A percentile compares a stretch with the other conserved stretches of the same genome.
Conservation (phyloP, 106 monocot genomes). For the Iris macrosiphon region DNA sequence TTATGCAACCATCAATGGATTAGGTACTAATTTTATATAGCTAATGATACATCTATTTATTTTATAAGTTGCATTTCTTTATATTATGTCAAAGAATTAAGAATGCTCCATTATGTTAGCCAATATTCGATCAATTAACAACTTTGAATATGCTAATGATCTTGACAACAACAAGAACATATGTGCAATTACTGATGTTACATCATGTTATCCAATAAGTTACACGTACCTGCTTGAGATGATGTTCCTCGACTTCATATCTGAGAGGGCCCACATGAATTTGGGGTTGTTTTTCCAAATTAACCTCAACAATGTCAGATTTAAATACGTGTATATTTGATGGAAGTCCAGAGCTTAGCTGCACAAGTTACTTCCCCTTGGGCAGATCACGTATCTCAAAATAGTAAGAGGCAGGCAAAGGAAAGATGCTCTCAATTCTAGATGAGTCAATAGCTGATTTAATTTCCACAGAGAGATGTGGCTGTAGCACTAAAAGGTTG, state of each 20-base stretch:
- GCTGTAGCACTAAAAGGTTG: constrained; percentile 49
- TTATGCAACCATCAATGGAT: too few species aligned
- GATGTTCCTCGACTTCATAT: constrained; percentile 53
- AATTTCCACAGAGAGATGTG: constrained; percentile 79
- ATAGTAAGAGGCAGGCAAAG: constrained; percentile 70
- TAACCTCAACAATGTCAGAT: constrained; percentile 82
- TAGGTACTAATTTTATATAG: too few species aligned
- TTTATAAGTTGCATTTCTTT: too few species aligned
- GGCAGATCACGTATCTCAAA: constrained; percentile 77
- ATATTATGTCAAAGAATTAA: too few species aligned
- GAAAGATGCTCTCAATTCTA: constrained; percentile 50
- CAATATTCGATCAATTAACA: too few species aligned
- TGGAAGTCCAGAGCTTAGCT: constrained; percentile 53
- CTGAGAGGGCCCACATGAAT: constrained; percentile 74
- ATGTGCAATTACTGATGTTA: too few species aligned
- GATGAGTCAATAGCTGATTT: constrained; percentile 55
- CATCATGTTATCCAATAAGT: too few species aligned
- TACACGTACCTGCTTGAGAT: constrained; percentile 82
- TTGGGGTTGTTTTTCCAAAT: constrained; percentile 64
- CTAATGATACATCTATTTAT: too few species aligned
- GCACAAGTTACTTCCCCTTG: constrained; percentile 66
- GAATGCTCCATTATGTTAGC: too few species aligned
- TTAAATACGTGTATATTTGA: constrained; percentile 48
- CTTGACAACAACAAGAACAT: too few species aligned
- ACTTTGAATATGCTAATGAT: too few species aligned